Percentiles rank a stretch among this genome's conserved stretches.
Conservation (phyloP, 2,329 filamentous ascomycete species). For the Fusarium buharicum region DNA sequence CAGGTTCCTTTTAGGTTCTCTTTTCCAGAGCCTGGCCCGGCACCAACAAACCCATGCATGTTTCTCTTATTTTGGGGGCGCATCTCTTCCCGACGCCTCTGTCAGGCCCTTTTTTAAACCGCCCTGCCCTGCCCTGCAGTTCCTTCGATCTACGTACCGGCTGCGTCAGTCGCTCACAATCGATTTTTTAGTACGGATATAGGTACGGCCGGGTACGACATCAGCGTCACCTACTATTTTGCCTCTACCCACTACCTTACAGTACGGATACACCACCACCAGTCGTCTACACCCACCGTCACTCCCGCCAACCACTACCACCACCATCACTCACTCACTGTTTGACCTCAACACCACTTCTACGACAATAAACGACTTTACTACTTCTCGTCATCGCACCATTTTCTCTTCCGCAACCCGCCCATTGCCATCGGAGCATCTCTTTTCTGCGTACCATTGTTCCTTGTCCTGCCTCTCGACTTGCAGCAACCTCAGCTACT, state of each 20-base stretch:
- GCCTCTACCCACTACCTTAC: slow-evolving; percentile 20
- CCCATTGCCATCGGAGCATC: slow-evolving; percentile 17
- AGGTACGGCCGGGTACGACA: slow-evolving; percentile 43
- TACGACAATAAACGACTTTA: slow-evolving; percentile 25
- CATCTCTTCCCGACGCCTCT: slow-evolving; percentile 22
- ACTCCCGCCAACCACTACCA: slow-evolving; percentile 38
- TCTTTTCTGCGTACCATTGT: slow-evolving; percentile 6
- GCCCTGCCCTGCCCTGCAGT: background rate
- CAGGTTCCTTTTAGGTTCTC: slow-evolving; percentile 37
- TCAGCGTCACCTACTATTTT: slow-evolving; percentile 38
- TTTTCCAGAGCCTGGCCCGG: slow-evolving; percentile 26
- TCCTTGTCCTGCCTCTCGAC: slow-evolving; percentile 13
- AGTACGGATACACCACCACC: slow-evolving; percentile 39
- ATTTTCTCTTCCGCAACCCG: slow-evolving; percentile 2
- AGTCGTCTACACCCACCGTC: slow-evolving; percentile 38
- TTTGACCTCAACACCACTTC: slow-evolving; percentile 39
- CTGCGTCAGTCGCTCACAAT: slow-evolving; percentile 14
- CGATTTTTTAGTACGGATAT: slow-evolving; percentile 40
- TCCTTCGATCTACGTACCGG: slow-evolving; percentile 19
- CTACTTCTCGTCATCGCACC: slow-evolving; percentile 27
- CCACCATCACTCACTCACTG: slow-evolving; percentile 30
- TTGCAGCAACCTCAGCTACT: slow-evolving; percentile 8
- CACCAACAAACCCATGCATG: slow-evolving; percentile 17
- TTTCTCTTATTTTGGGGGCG: slow-evolving; percentile 34
- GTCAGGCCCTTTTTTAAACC: background rate